Evolutionary conservation across 2,329 filamentous ascomycete genomes (phyloP), one percentile per base, ranked within the genome.

Genomic region (Parastagonospora nodorum): DNA sequence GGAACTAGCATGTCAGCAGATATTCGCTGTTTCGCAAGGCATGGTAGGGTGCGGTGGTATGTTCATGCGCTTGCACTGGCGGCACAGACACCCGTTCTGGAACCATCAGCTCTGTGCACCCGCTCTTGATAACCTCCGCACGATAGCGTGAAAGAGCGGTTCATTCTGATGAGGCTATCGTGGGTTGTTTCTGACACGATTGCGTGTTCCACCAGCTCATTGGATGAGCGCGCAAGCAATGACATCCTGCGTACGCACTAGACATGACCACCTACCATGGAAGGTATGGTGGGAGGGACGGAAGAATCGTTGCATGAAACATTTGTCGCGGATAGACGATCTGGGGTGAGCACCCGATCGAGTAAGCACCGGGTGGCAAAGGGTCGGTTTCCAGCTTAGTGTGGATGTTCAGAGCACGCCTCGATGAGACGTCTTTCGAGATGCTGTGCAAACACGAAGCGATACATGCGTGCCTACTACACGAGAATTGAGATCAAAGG

Each of bases 301-400:
- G 14, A 27, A 28, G 38, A 11, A 27, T 41, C 29, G 30, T n/a
- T 48, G 49, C 43, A 30, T 53, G 47, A 58, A 53, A 58, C 48
- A 35, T 24, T 48, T 35, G 51, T 53, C 43, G 41, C 45, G 50
- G 50, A 36, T 48, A 49, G 40, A 55, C 58, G 55, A 51, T 46
- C 50, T 45, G 41, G 40, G 36, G 44, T 39, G 48, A 45, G 45
- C 6, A 32, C 9, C 12, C 41, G 42, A 45, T 48, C 48, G 50
- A 41, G 1, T 5, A 24, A 43, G 29, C 40, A 16, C 33, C 16
- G 16, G 33, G 33, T 36, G n/a, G 33, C 33, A 36, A 36, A 9
- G 33, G 15, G 31, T 33, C 10, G 31, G 31, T 33, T 24, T 24
- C 19, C 19, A 24, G 19, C 19, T 24, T 24, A 24, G 19, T 24